These are phyloP conservation scores for Xerocomellus dryophilus DNA, from an alignment of 768 basidiomycete species.

Conservation along the genomic window DNA sequence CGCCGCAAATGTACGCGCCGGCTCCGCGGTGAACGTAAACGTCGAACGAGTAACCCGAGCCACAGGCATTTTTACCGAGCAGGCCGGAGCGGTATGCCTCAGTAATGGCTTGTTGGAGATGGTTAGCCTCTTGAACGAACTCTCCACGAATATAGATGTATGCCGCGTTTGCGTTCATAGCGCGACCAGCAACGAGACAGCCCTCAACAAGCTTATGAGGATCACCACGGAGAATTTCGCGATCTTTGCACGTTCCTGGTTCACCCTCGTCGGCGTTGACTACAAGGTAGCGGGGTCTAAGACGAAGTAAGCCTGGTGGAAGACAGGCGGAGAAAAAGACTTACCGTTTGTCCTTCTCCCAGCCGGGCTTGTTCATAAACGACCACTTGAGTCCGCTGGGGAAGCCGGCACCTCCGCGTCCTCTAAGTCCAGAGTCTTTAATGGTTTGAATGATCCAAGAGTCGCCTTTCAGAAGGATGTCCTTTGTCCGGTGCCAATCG, in stretches of 20 bases:
- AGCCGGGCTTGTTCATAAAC: slow-evolving; percentile 99
- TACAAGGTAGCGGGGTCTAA: slow-evolving; percentile 90
- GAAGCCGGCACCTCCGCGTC: slow-evolving; percentile 95
- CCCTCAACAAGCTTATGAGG: slow-evolving; percentile 98
- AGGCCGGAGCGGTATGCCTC: slow-evolving; percentile 91
- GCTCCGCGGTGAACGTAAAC: slow-evolving; percentile 98
- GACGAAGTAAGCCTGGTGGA: background rate
- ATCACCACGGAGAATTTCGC: slow-evolving; percentile 96
- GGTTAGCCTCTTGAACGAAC: slow-evolving; percentile 92
- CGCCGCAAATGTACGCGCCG: slow-evolving; percentile 97
- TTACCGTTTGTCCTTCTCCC: slow-evolving; percentile 90
- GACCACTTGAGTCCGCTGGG: slow-evolving; percentile 97
- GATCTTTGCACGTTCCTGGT: slow-evolving; percentile 98
- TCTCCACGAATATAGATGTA: slow-evolving; percentile 99
- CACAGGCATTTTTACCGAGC: slow-evolving; percentile 88
- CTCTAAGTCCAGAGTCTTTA: slow-evolving; percentile 93
- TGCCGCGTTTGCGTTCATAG: slow-evolving; percentile 97
- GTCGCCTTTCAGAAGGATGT: slow-evolving; percentile 93
- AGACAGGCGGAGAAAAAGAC: background rate
- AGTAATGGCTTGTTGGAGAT: slow-evolving; percentile 92
- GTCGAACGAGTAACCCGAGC: slow-evolving; percentile 91
- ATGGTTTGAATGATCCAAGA: slow-evolving; percentile 95
- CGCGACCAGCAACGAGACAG: slow-evolving; percentile 93
- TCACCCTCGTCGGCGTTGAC: slow-evolving; percentile 99
- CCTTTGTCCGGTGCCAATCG: slow-evolving; percentile 98